phyloP scores from a whole-genome alignment of 805 yeast species.

The Metschnikowia lochheadii region DNA sequence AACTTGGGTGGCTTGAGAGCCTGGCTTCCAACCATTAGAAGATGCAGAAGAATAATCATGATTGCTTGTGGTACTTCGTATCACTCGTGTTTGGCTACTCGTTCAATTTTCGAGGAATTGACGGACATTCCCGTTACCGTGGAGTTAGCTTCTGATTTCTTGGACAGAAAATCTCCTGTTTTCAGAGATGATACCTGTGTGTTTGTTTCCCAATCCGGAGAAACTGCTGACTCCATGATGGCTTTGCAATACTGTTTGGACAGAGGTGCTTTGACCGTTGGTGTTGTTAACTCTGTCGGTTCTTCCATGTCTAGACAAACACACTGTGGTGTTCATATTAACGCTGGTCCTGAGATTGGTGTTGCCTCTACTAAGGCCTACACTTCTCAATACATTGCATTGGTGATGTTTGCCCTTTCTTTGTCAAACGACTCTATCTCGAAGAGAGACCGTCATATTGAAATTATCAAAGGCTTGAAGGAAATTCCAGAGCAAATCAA shows the following conservation, averaged over 20 bases:
- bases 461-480: constrained; percentile 81
- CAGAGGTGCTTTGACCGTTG: constrained; percentile 95
- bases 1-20: constrained; percentile 87
- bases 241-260: constrained; percentile 94
- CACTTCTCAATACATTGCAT: constrained; percentile 95
- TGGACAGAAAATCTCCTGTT: constrained; percentile 94
- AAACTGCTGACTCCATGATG: constrained; percentile 95
- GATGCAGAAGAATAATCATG: constrained; percentile 94
- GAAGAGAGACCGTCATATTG: constrained; percentile 67
- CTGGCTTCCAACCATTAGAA: constrained; percentile 81
- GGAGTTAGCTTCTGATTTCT: constrained; percentile 90
- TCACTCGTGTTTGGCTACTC: constrained; percentile 95
- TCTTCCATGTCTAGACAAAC: constrained; percentile 95
- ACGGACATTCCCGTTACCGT: constrained; percentile 92
- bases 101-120: constrained; percentile 93
- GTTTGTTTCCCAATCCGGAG: constrained; percentile 98
- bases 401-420: constrained; percentile 95
- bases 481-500: constrained; percentile 82
- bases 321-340: constrained; percentile 98
- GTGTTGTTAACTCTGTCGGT: constrained; percentile 96
- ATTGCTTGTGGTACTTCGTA: constrained; percentile 99
- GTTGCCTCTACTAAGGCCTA: constrained; percentile 99
- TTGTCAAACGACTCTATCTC: constrained; percentile 88
- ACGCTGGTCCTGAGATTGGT: constrained; percentile 99
- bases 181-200: constrained; percentile 97